Base-by-base conservation (phyloP, 768 basidiomycete genomes). In the Scleroderma bovista region DNA sequence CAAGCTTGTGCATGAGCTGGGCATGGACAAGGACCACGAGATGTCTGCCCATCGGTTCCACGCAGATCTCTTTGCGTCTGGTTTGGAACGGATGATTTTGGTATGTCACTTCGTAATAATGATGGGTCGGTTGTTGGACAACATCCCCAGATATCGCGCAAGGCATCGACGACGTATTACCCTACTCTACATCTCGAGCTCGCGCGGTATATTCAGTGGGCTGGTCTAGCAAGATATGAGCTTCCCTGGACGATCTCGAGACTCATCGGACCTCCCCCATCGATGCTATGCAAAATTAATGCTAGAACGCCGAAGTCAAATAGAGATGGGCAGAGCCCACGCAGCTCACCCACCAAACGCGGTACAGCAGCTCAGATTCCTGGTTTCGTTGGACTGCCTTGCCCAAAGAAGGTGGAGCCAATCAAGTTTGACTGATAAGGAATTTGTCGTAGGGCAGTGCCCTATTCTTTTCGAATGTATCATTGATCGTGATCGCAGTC, bases 121-220 rank as follows among this genome's bases (percentile, higher is more conserved):
- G 4, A 26, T 34, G 36, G 13, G 4, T 39, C 19, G 23, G 16
- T 32, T 39, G 48, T 50, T 38, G 46, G 44, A 32, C 40, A 19
- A 44, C 29, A 24, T 33, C 13, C 26, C 3, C 57, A 98, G 94
- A 91, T 94, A 39, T 82, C 92, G 1, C 88, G 96, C 45, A 97
- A 97, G 68, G 93, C 96, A 15, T 97, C 94, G 16, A 83, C 86
- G 20, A 84, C 86, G 12, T 97, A 96, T 68, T 99, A 99, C 66
- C 92, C 93, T 1, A 86, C 83, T 3, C 78, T 99, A 1, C 96
- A 99, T 67, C 83, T 98, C 36, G 95, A 99, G 67, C 73, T 99
- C 45, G 80, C 93, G 13, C 82, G 93, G 29, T 98, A 97, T 64
- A 77, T 97, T 55, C 72, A 77, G 1, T 75, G 81, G 53, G 82